phyloP scores from a whole-genome alignment of 768 basidiomycete genomes.

The Russula brevipes region DNA sequence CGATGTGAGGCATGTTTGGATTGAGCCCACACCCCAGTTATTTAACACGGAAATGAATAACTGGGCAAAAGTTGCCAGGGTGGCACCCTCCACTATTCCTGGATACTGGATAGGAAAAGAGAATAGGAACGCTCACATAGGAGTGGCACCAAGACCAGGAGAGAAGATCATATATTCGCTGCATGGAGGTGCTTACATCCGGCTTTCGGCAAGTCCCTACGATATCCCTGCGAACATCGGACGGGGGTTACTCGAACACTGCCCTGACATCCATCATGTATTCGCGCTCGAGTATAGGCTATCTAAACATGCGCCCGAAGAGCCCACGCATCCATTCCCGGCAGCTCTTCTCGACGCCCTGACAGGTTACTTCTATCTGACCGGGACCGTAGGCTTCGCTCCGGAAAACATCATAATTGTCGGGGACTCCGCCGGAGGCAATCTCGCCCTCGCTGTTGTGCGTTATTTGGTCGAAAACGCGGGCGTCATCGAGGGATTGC shows the following conservation, averaged over 20 bases:
- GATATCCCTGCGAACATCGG: slow-evolving; percentile 40
- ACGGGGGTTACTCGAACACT: slow-evolving; percentile 29
- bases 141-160: slow-evolving; percentile 39
- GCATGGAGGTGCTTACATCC: slow-evolving; percentile 60
- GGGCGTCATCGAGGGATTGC: slow-evolving; percentile 1
- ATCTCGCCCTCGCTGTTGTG: slow-evolving; percentile 58
- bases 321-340: slow-evolving; percentile 58
- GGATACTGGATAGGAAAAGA: slow-evolving; percentile 23
- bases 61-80: slow-evolving; percentile 13
- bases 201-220: slow-evolving; percentile 52
- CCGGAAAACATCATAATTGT: slow-evolving; percentile 57
- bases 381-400: slow-evolving; percentile 49
- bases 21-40: slow-evolving; percentile 22
- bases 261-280: slow-evolving; percentile 40
- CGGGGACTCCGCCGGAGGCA: slow-evolving; percentile 77
- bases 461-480: slow-evolving; percentile 46
- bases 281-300: slow-evolving; percentile 72
- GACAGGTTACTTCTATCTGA: slow-evolving; percentile 67
- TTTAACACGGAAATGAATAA: slow-evolving; percentile 16
- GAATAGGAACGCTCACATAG: slow-evolving; percentile 18
- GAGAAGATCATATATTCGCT: slow-evolving; percentile 57
- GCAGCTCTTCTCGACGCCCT: slow-evolving; percentile 69
- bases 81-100: slow-evolving; percentile 16
- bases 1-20: slow-evolving; percentile 23
- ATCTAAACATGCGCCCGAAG: slow-evolving; percentile 41